Base-by-base conservation (phyloP, 805 yeast species). In the Hanseniaspora clermontiae region DNA sequence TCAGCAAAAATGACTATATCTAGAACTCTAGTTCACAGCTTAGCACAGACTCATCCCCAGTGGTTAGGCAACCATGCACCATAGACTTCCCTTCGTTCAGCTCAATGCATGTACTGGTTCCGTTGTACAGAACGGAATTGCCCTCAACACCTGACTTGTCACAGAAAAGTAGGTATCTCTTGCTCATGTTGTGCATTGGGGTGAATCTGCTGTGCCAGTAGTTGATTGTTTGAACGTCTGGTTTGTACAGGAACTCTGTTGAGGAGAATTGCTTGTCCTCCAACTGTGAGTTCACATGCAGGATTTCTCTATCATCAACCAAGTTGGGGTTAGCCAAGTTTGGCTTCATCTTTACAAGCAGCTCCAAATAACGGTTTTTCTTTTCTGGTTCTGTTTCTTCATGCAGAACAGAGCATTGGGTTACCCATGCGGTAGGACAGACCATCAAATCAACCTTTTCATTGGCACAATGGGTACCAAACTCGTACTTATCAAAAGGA, bases 401-500 rank as follows among this genome's bases (percentile, higher is more conserved):
- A 38, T 61, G 54, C 1, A 70, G 62, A 5, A 67, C 64, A 0
- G 88, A 77, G 47, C 70, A 64, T 0, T 78, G 71, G 42, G 78
- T 75, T 60, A 87, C 72, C 97, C 97, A 90, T 0, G 95, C 95
- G 78, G 85, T 88, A 1, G 96, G 95, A 59, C 84, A 79, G 14
- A 90, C 64, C 0, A 87, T 73, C 57, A 90, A 68, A 37, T 78
- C 74, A 0, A 79, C 78, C 11, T 72, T 63, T 46, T 80, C 74
- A 0, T 68, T 62, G 20, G 71, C 64, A 58, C 85, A 80, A 53
- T 74, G 73, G 32, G 68, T 66, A 0, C 90, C 76, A 67, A 85
- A 87, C 67, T 90, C 97, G 65, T 77, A 87, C 29, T 72, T 74
- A 39, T 76, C 72, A 68, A 87, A 89, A 0, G 95, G 89, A 1